Base-by-base conservation (phyloP, 2,329 filamentous ascomycete species). In the Aspergillus latus region DNA sequence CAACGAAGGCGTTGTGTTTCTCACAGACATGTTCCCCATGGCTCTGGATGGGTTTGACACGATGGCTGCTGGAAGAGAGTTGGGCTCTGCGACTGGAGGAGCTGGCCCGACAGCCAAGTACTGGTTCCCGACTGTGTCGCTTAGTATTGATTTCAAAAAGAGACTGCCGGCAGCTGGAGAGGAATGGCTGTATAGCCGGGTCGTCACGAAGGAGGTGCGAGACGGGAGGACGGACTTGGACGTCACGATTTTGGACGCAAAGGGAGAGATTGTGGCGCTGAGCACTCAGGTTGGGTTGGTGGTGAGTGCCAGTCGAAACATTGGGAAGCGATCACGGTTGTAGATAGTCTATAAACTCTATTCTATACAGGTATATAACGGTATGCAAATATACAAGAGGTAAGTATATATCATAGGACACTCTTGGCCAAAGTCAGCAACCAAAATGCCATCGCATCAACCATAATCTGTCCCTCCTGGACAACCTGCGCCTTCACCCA, bases 101-200 rank as follows among this genome's bases (percentile, higher is more conserved):
- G 55, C 68, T 49, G 65, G 69, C 37, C 49, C 65, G 42, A 68
- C 66, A 37, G 72, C 73, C 2, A 74, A 52, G 70, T 85, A 84
- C 63, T 92, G 88, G 89, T 91, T 90, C 68, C 89, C 89, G 0
- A 95, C 90, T 0, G 72, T 95, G 1, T 76, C 86, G 15, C 73
- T 94, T 68, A 91, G 89, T 68, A 66, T 95, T 21, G 90, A 95
- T 60, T 77, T 92, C 39, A 94, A 93, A 77, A 89, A 88, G 68
- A 71, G 80, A 5, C 69, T 95, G 44, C 88, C 89, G 0, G 73
- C 76, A 3, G 82, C 83, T 43, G 89, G 90, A 0, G 84, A 84
- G 1, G 85, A 90, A 69, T 94, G 88, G 86, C 68, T 95, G 52
- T 87, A 87, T 64, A 77, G 86, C 40, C 79, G 88, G 32, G 79